Percentiles rank a stretch among this genome's conserved stretches.
Conservation (phyloP, 2,329 filamentous ascomycete species). For the Lecanoromycetidae sp. region DNA sequence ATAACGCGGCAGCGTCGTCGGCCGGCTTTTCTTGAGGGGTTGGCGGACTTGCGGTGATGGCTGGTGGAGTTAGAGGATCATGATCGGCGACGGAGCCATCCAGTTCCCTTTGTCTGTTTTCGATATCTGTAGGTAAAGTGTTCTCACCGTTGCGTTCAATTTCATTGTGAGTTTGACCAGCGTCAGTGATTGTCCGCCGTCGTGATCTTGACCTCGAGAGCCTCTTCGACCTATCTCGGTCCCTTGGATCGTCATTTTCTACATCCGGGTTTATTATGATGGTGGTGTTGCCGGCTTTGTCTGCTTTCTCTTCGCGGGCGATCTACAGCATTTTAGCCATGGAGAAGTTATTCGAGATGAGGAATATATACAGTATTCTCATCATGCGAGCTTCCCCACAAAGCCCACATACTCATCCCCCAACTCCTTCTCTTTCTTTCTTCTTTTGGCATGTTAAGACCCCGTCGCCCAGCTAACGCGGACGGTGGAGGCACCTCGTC, state of each 20-base stretch:
- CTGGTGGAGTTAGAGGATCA: slow-evolving; percentile 11
- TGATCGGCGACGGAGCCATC: not conserved
- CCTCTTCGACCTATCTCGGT: slow-evolving; percentile 32
- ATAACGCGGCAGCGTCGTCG: not conserved
- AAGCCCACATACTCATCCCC: slow-evolving; percentile 70
- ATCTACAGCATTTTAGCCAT: slow-evolving; percentile 11
- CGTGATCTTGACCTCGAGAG: slow-evolving; percentile 33
- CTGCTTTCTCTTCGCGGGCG: slow-evolving; percentile 43
- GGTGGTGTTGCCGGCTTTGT: slow-evolving; percentile 27
- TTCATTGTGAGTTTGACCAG: slow-evolving; percentile 22
- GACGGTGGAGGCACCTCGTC: slow-evolving; percentile 74
- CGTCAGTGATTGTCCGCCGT: slow-evolving; percentile 38
- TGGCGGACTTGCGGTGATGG: slow-evolving; percentile 4
- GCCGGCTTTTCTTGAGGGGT: not conserved
- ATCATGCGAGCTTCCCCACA: slow-evolving; percentile 84
- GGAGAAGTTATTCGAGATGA: not conserved
- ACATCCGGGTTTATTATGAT: slow-evolving; percentile 20
- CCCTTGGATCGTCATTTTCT: slow-evolving; percentile 18
- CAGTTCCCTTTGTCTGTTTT: slow-evolving; percentile 1
- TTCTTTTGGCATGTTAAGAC: slow-evolving; percentile 38
- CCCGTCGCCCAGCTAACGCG: slow-evolving; percentile 62
- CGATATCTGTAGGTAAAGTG: slow-evolving; percentile 34
- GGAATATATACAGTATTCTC: slow-evolving; percentile 47
- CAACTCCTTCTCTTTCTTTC: slow-evolving; percentile 53
- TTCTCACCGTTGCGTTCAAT: slow-evolving; percentile 35